These are phyloP conservation scores for Ceratobasidium sp. DNA, from an alignment of 1,284 basidiomycete genomes.

Conservation along the genomic window DNA sequence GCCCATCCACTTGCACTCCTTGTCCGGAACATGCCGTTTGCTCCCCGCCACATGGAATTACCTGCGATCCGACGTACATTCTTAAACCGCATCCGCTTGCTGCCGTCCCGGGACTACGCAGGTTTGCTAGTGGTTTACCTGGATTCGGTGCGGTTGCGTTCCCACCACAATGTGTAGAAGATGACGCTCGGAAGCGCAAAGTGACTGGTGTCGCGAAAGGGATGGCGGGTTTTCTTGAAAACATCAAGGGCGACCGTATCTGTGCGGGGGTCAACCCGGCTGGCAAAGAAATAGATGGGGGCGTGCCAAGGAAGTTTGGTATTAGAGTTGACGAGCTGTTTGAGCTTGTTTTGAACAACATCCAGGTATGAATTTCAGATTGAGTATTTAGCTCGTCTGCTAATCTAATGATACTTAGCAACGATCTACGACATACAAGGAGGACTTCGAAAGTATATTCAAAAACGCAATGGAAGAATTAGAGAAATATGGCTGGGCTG, in stretches of 20 bases:
- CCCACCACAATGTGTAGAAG: constrained; percentile 82
- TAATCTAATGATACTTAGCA: background rate
- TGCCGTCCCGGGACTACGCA: constrained; percentile 60
- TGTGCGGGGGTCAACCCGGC: constrained; percentile 67
- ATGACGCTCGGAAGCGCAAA: constrained; percentile 80
- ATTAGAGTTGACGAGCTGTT: constrained; percentile 63
- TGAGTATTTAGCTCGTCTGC: background rate
- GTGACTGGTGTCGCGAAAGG: constrained; percentile 81
- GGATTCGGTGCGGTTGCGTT: constrained; percentile 81
- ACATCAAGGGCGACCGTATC: constrained; percentile 73
- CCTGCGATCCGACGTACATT: constrained; percentile 81
- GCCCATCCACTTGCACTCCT: constrained; percentile 78
- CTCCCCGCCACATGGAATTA: constrained; percentile 63
- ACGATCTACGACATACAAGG: constrained; percentile 18
- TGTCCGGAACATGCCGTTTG: constrained; percentile 89
- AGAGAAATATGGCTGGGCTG: constrained; percentile 80
- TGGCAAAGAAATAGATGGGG: constrained; percentile 59
- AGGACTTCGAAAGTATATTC: constrained; percentile 75
- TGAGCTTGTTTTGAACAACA: constrained; percentile 46
- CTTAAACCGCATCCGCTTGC: constrained; percentile 68
- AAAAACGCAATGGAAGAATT: constrained; percentile 86
- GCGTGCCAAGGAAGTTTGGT: constrained; percentile 81
- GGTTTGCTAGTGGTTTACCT: constrained; percentile 75
- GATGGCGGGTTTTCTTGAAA: constrained; percentile 74
- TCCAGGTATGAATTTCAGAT: constrained; percentile 18